Evolutionary conservation across 2,329 filamentous ascomycete species (phyloP).

Genomic region (Dothiorella sarmentorum): DNA sequence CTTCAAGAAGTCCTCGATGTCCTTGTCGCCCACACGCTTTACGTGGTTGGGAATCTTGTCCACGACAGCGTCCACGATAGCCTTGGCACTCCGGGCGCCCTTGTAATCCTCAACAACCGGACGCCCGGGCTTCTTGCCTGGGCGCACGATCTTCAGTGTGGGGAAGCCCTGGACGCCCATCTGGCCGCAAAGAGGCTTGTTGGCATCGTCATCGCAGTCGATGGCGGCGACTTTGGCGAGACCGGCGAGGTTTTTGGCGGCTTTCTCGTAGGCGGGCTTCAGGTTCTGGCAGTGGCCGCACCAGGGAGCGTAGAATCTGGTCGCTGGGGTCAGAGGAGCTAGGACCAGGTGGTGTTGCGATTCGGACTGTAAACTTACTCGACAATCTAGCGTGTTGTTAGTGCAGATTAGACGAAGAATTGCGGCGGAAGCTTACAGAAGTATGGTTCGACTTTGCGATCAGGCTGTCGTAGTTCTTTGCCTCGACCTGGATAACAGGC

Average conservation of each 20-base stretch:
- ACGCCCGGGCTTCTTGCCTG: slow-evolving; percentile 74
- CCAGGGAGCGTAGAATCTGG: slow-evolving; percentile 94
- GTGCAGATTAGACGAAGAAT: not conserved
- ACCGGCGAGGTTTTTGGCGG: slow-evolving; percentile 81
- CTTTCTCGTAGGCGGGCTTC: slow-evolving; percentile 93
- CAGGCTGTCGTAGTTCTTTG: slow-evolving; percentile 73
- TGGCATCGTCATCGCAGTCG: slow-evolving; percentile 89
- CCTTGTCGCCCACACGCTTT: slow-evolving; percentile 73
- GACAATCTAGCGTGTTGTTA: slow-evolving; percentile 24
- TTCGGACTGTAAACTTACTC: slow-evolving; percentile 24
- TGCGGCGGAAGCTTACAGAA: slow-evolving; percentile 59
- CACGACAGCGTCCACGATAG: slow-evolving; percentile 79
- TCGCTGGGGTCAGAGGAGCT: slow-evolving; percentile 36
- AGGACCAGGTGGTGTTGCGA: slow-evolving; percentile 5
- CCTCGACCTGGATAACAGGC: slow-evolving; percentile 77
- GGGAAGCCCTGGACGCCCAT: slow-evolving; percentile 94
- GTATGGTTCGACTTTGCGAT: slow-evolving; percentile 90
- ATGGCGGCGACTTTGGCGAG: slow-evolving; percentile 92
- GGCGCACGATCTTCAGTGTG: slow-evolving; percentile 88
- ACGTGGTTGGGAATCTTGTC: slow-evolving; percentile 92
- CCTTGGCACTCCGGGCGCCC: slow-evolving; percentile 77
- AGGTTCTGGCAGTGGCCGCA: slow-evolving; percentile 96
- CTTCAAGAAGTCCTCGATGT: slow-evolving; percentile 69
- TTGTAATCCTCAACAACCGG: slow-evolving; percentile 89
- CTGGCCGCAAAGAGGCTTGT: slow-evolving; percentile 79